phyloP scores from a whole-genome alignment of 331 rosid species.

The Quercus lobata region DNA sequence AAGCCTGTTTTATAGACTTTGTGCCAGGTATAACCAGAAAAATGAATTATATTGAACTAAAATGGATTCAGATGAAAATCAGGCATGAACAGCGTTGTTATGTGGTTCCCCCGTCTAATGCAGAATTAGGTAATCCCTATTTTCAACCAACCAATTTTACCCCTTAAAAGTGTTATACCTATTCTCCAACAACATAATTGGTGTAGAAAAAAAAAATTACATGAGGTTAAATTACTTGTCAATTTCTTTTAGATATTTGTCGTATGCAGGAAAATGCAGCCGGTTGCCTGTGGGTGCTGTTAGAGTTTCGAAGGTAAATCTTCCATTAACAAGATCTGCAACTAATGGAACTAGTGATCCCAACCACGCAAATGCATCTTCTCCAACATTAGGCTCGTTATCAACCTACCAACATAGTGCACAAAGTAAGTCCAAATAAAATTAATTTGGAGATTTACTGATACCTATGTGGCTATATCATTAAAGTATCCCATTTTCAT shows the following conservation, averaged over 20 bases:
- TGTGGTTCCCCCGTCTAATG: not conserved
- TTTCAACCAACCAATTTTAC: not conserved
- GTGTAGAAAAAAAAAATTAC: not conserved
- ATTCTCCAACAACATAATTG: not conserved
- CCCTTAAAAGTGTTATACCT: not conserved
- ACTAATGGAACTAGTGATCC: conserved; percentile 65
- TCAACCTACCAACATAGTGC: conserved; percentile 43
- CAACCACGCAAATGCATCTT: conserved; percentile 92
- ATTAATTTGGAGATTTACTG: not conserved
- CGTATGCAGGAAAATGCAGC: conserved; percentile 81
- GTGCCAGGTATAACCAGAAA: too few relatives aligned
- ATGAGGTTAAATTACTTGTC: conserved; percentile 46
- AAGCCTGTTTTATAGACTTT: too few relatives aligned
- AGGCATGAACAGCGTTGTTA: not conserved
- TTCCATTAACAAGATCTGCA: conserved; percentile 67
- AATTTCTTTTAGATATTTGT: conserved; percentile 66
- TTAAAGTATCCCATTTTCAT: not conserved
- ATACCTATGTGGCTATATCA: not conserved
- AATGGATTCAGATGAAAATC: too few relatives aligned
- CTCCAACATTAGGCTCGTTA: conserved; percentile 65
- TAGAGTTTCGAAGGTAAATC: conserved; percentile 79
- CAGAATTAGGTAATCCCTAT: not conserved
- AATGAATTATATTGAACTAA: too few relatives aligned
- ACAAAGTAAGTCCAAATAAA: conserved; percentile 4
- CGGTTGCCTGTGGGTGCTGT: conserved; percentile 70